phyloP scores from a whole-genome alignment of 2,329 filamentous ascomycete species.

The Metarhizium humberi region DNA sequence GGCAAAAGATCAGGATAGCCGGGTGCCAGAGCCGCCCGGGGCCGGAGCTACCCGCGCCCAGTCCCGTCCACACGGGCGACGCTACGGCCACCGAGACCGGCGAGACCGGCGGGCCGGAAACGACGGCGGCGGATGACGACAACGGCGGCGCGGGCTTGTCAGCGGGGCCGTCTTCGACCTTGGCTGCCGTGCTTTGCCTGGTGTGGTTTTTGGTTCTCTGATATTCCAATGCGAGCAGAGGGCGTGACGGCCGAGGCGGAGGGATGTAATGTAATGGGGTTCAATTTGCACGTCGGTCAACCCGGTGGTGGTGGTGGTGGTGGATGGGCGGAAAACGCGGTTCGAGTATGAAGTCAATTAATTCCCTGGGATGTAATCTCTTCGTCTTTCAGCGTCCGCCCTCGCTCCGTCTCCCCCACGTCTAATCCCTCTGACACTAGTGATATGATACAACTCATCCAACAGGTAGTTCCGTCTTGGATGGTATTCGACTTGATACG shows the following conservation, averaged over 20 bases:
- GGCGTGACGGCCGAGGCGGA: not conserved
- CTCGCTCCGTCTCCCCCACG: too few species aligned
- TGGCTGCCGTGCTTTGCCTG: slow-evolving; percentile 8
- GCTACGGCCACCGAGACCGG: slow-evolving; percentile 1
- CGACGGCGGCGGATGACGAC: slow-evolving; percentile 2
- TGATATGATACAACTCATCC: too few species aligned
- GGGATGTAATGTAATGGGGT: not conserved
- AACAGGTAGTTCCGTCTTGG: too few species aligned
- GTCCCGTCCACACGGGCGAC: slow-evolving; percentile 5
- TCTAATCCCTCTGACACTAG: too few species aligned
- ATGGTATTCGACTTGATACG: too few species aligned
- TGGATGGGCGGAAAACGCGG: not conserved
- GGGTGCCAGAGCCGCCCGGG: slow-evolving; percentile 17
- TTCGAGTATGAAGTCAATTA: not conserved
- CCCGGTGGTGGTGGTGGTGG: not conserved
- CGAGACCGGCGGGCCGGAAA: not conserved
- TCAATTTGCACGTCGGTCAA: too few species aligned
- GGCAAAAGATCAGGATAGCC: slow-evolving; percentile 19
- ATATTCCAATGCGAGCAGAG: not conserved
- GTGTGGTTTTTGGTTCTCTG: slow-evolving; percentile 8
- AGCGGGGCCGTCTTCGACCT: slow-evolving; percentile 5
- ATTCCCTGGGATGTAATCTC: not conserved
- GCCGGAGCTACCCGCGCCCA: slow-evolving; percentile 1
- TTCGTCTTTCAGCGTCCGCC: too few species aligned
- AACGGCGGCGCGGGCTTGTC: not conserved